Evolutionary conservation across 2,329 filamentous ascomycete genomes (phyloP), one percentile per base, ranked within the genome.

Genomic region (Epicoccum sorghinum): DNA sequence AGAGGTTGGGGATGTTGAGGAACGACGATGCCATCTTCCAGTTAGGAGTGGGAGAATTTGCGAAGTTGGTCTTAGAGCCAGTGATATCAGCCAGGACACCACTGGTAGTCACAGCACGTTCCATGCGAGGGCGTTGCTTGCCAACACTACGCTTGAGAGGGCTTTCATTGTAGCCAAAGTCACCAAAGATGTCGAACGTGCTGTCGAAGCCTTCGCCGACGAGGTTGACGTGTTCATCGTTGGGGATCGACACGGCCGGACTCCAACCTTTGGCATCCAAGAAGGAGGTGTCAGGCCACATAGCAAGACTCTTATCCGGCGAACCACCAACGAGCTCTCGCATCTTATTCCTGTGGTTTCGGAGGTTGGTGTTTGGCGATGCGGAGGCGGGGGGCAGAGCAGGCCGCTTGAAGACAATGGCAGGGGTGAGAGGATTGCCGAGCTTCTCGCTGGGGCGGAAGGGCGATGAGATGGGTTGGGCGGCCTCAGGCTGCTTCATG

Each of bases 321-420:
- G 91, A 95, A 52, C 91, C 90, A 39, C 71, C 72, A 23, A 96
- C 85, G 80, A 96, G 86, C 62, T 90, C 84, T 55, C 84, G 83
- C 59, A 98, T 91, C 61, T 86, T 88, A 67, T 93, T 88, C 49
- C 93, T 89, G 71, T 98, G 95, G 62, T 95, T 87, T 53, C 89
- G 87, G 18, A 98, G 82, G 69, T 96, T 96, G 8, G 93, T 97
- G 70, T 95, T 96, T 2, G 95, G 93, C 12, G 93, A 98, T 14
- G 91, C 88, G 0, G 93, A 96, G 48, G 90, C 82, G 4, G 85
- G 90, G 27, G 85, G 83, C 51, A 83, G 81, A 13, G 79, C 77
- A 33, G 84, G 85, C 50, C 83, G 83, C 78, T 89, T 91, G 71
- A 96, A 88, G 74, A 95, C 91, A 64, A 93, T 85, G 18, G 89